phyloP scores from a whole-genome alignment of 805 yeast species.

The Yarrowia sp. region DNA sequence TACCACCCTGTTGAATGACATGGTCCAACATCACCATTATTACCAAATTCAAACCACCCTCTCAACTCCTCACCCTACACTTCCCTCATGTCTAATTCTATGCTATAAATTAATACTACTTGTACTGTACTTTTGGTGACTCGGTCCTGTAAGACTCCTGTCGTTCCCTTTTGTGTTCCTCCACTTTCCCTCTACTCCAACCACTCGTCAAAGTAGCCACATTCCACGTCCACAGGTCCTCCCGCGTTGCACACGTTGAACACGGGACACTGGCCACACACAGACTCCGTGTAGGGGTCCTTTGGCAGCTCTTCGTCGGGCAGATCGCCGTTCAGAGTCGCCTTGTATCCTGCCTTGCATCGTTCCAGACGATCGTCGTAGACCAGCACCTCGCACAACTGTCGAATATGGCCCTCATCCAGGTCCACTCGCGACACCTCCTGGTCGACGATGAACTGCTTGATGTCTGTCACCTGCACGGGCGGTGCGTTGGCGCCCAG shows the following conservation, averaged over 20 bases:
- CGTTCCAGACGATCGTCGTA: constrained; percentile 86
- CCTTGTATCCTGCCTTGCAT: constrained; percentile 60
- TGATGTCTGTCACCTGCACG: constrained; percentile 60
- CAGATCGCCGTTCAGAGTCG: constrained; percentile 40
- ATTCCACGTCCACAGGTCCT: constrained; percentile 49
- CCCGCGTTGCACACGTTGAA: constrained; percentile 45
- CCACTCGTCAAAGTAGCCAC: constrained; percentile 50
- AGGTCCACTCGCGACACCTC: constrained; percentile 85
- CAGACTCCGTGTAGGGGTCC: constrained; percentile 46
- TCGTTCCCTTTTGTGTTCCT: too few species aligned
- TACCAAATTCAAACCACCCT: too few species aligned
- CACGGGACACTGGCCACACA: constrained; percentile 50
- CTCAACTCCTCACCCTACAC: not conserved
- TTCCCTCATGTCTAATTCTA: not conserved
- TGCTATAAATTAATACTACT: constrained; percentile 30
- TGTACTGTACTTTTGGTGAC: constrained; percentile 12
- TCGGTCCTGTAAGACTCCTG: not conserved
- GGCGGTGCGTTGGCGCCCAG: constrained; percentile 72
- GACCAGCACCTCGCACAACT: constrained; percentile 85
- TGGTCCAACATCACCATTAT: too few species aligned
- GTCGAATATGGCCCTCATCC: constrained; percentile 71
- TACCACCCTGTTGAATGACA: too few species aligned
- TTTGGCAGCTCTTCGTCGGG: constrained; percentile 40
- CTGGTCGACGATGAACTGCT: constrained; percentile 71
- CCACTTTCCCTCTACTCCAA: constrained; percentile 27